A percentile compares a stretch with the other conserved stretches of the same genome.
Evolutionary conservation across 768 basidiomycete genomes (phyloP).

Genomic region (Mrakia gelida): DNA sequence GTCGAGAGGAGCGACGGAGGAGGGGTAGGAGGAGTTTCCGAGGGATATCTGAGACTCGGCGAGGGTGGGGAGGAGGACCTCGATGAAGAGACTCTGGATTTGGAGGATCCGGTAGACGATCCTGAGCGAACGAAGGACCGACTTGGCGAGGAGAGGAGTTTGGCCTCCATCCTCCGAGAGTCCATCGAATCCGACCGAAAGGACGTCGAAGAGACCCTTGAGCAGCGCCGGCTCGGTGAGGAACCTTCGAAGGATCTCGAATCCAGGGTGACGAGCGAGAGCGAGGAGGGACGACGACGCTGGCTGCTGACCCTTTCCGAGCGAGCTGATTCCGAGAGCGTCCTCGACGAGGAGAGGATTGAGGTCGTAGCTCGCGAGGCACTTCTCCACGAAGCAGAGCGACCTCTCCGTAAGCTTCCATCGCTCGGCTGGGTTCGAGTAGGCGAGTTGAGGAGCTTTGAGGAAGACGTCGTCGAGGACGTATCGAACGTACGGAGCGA

Average conservation of each 20-base stretch:
- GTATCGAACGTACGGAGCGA: constrained; percentile 77
- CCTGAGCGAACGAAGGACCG: constrained; percentile 73
- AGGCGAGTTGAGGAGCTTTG: constrained; percentile 69
- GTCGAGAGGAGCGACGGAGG: constrained; percentile 36
- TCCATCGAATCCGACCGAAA: constrained; percentile 73
- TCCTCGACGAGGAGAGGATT: constrained; percentile 60
- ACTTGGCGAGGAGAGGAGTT: constrained; percentile 65
- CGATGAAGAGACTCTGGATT: constrained; percentile 82
- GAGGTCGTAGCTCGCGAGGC: constrained; percentile 74
- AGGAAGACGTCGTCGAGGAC: constrained; percentile 85
- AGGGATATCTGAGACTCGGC: constrained; percentile 47
- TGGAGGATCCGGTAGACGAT: constrained; percentile 77
- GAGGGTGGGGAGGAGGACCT: constrained; percentile 75
- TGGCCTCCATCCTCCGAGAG: constrained; percentile 57
- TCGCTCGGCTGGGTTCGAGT: constrained; percentile 65
- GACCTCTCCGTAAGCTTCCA: constrained; percentile 85
- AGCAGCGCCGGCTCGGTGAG: constrained; percentile 70
- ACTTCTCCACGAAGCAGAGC: constrained; percentile 77
- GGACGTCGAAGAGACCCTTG: constrained; percentile 65
- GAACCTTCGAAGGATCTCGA: constrained; percentile 74
- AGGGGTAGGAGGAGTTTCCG: constrained; percentile 20
- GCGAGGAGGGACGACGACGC: constrained; percentile 39
- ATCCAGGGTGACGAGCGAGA: constrained; percentile 68
- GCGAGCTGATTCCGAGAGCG: constrained; percentile 35
- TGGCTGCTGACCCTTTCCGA: constrained; percentile 27